phyloP scores from a whole-genome alignment of 2,329 filamentous ascomycete species.

The Penicillium sclerotigenum region DNA sequence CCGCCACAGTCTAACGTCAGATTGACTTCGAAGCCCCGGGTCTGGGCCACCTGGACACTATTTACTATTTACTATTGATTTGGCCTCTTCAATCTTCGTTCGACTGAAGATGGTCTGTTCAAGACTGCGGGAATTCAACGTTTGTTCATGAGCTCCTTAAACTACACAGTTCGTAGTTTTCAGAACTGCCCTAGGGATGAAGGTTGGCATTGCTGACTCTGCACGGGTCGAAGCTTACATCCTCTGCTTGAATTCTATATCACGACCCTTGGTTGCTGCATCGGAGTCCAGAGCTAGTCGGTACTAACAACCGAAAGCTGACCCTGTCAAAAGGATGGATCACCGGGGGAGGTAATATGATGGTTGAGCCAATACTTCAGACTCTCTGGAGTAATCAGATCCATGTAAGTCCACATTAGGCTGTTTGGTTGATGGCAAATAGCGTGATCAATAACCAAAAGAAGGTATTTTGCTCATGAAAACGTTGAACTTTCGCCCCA shows the following conservation, averaged over 20 bases:
- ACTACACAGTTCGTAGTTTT: background rate
- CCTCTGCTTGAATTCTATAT: background rate
- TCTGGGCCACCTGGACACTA: slow-evolving; percentile 13
- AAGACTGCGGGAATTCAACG: background rate
- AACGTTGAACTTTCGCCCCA: slow-evolving; percentile 19
- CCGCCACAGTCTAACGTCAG: slow-evolving; percentile 24
- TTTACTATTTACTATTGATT: background rate
- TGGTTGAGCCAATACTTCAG: slow-evolving; percentile 13
- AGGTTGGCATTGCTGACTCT: background rate
- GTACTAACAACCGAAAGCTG: slow-evolving; percentile 18
- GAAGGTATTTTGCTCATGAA: slow-evolving; percentile 6
- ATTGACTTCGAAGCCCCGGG: slow-evolving; percentile 20
- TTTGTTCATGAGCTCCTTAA: background rate
- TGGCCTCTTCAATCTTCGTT: background rate
- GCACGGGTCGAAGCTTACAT: background rate
- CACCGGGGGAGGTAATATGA: slow-evolving; percentile 6
- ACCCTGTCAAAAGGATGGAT: slow-evolving; percentile 6
- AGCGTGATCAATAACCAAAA: slow-evolving; percentile 6
- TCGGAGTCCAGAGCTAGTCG: slow-evolving; percentile 20
- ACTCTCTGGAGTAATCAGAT: slow-evolving; percentile 7
- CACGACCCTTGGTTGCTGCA: background rate
- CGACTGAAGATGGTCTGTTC: background rate
- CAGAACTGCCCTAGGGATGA: background rate
- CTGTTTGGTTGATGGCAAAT: slow-evolving; percentile 19
- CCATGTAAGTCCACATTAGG: slow-evolving; percentile 12